A percentile compares a stretch with the other conserved stretches of the same genome.
These are phyloP conservation scores for Colletotrichum shisoi DNA, from an alignment of 2,329 filamentous ascomycete species.

Conservation along the genomic window DNA sequence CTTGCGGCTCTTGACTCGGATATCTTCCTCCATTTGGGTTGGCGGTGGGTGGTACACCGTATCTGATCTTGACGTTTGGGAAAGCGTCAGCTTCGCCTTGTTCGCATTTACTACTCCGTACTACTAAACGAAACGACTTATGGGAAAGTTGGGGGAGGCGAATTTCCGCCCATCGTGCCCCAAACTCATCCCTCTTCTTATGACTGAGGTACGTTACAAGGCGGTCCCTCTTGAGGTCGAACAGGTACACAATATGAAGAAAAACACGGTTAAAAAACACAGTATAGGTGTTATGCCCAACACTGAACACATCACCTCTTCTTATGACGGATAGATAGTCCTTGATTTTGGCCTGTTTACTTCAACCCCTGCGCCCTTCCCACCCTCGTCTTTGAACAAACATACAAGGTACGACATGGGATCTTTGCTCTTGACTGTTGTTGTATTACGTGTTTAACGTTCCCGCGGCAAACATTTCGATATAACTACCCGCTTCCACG, in stretches of 20 bases:
- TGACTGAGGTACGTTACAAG: too few relatives aligned
- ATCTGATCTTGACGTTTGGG: conserved; percentile 9
- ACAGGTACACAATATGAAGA: too few relatives aligned
- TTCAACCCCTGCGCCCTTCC: neutral
- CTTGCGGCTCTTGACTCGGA: conserved; percentile 22
- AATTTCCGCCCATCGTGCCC: too few relatives aligned
- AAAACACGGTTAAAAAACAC: too few relatives aligned
- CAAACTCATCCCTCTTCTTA: neutral
- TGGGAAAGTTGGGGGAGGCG: neutral
- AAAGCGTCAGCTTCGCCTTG: conserved; percentile 1
- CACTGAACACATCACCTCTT: too few relatives aligned
- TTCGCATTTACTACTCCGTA: neutral
- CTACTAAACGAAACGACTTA: neutral
- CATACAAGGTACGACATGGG: neutral
- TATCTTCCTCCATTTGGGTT: conserved; percentile 1
- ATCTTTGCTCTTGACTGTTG: too few relatives aligned
- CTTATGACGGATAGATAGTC: too few relatives aligned
- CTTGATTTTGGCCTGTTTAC: neutral
- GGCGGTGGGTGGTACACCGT: neutral
- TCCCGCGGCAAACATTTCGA: neutral
- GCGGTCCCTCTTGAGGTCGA: too few relatives aligned
- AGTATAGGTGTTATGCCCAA: too few relatives aligned
- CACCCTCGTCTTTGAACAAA: too few relatives aligned
- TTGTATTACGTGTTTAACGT: neutral
- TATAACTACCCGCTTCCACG: conserved; percentile 15